These are phyloP conservation scores for Nitzschia sp. DNA, from an alignment of 108 stramenopile species.

Conservation along the genomic window DNA sequence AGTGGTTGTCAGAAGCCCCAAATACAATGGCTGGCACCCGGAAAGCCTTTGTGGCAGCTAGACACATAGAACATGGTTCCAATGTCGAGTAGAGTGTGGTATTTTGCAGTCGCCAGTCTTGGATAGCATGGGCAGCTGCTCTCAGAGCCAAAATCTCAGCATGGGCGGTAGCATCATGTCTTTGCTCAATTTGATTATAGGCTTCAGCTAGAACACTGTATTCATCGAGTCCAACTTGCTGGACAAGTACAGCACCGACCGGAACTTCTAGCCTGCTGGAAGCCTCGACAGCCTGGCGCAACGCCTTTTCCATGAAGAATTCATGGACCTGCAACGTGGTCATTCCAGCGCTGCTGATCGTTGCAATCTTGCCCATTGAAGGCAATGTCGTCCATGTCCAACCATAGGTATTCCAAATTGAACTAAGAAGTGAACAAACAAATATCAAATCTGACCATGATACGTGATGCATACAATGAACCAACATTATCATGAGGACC, in stretches of 20 bases:
- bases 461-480: no score
- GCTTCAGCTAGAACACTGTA: slow-evolving; percentile 55
- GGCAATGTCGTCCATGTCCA: no score
- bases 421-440: no score
- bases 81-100: slow-evolving; percentile 80
- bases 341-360: neutral
- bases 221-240: neutral
- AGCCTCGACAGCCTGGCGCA: slow-evolving; percentile 60
- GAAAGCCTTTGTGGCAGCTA: slow-evolving; percentile 83
- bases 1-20: slow-evolving; percentile 73
- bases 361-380: slow-evolving; percentile 1
- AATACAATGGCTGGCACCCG: slow-evolving; percentile 76
- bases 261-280: slow-evolving; percentile 68
- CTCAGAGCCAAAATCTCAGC: slow-evolving; percentile 79
- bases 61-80: slow-evolving; percentile 88
- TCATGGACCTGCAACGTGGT: slow-evolving; percentile 29
- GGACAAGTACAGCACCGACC: slow-evolving; percentile 78
- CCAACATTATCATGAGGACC: no score
- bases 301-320: slow-evolving; percentile 70
- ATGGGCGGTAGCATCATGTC: slow-evolving; percentile 82
- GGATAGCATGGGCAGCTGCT: slow-evolving; percentile 46
- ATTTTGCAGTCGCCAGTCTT: slow-evolving; percentile 80
- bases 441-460: no score
- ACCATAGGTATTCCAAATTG: no score
- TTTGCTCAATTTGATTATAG: slow-evolving; percentile 77